phyloP scores from a whole-genome alignment of 306 rosid species.

The Luffa acutangula region DNA sequence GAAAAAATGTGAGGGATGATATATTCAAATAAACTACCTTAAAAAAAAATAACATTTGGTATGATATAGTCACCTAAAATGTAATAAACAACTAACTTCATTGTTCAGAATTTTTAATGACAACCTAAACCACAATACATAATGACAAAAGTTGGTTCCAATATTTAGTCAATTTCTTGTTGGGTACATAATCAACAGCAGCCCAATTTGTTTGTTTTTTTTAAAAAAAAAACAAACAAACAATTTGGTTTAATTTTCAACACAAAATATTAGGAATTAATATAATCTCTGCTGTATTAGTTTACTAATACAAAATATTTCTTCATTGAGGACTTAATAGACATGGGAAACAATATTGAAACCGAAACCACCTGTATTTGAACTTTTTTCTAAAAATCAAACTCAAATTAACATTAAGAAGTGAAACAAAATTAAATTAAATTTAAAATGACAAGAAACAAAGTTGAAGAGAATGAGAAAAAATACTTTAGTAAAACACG shows the following conservation, averaged over 20 bases:
- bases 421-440: too few relatives aligned
- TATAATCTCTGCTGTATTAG: background rate
- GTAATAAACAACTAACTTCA: background rate
- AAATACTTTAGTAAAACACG: too few relatives aligned
- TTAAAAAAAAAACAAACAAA: too few relatives aligned
- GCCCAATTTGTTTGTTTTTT: background rate
- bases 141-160: background rate
- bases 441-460: too few relatives aligned
- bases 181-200: background rate
- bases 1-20: background rate
- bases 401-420: too few relatives aligned
- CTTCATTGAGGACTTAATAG: background rate
- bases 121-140: background rate
- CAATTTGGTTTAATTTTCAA: background rate
- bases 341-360: conserved; percentile 1
- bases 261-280: background rate
- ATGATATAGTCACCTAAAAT: too few relatives aligned
- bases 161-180: background rate
- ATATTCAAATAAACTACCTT: background rate
- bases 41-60: background rate
- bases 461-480: too few relatives aligned
- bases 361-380: background rate
- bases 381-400: too few relatives aligned
- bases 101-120: background rate
- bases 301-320: background rate